Base-by-base conservation (phyloP, 2,329 filamentous ascomycete genomes). In the Parastagonospora nodorum region DNA sequence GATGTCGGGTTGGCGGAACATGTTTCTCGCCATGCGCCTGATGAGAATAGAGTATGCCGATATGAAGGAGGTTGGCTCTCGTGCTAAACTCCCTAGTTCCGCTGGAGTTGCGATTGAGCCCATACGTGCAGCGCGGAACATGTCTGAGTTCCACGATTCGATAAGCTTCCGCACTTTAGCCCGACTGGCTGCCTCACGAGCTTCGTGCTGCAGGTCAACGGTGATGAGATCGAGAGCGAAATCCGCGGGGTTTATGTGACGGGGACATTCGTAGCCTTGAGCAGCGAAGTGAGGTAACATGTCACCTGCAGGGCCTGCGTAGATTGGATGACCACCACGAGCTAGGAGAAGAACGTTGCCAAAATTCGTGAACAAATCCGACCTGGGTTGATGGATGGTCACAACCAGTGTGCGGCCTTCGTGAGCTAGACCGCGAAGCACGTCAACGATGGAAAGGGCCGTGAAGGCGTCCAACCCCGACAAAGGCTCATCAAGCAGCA, bases 401-500 rank as follows among this genome's bases (percentile, higher is more conserved):
- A 90, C 77, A 37, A 92, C 84, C 1, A 92, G 71, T 0, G 88
- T 92, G 5, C 88, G 82, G 1, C 88, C 88, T 73, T 92, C 88
- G 16, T 84, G 82, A 0, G 88, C 88, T 2, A 92, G 77, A 2
- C 85, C 85, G 19, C 83, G 80, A 1, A 92, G 79, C 2, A 92
- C 87, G 53, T 90, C 87, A 46, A 66, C 60, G 55, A 92, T 90
- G 1, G 88, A 91, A 45, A 82, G 84, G 1, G 89, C 88, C 0
- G 88, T 92, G 61, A 92, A 92, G 0, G 88, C 88, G 64, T 92
- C 89, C 0, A 92, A 74, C 0, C 89, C 89, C 3, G 86, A 89
- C 0, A 89, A 88, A 0, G 89, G 89, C 59, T 92, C 89, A 53
- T 92, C 89, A 0, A 92, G 80, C 0, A 92, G 77, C 1, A 92